Evolutionary conservation across 306 rosid species (phyloP), one percentile per base, ranked within the genome.

Genomic region (Mimosa pudica): DNA sequence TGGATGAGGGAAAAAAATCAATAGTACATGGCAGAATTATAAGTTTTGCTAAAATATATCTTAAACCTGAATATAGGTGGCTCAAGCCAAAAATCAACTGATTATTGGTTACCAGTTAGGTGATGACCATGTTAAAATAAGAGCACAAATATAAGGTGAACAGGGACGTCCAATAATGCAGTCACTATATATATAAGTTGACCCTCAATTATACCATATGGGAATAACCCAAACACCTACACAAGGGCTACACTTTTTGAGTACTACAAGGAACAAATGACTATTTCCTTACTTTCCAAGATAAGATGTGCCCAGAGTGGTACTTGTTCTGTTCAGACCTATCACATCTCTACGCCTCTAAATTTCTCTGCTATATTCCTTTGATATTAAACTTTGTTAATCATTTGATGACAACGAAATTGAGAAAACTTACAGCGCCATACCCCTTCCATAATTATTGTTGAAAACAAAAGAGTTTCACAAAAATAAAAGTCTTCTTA

Each of bases 1-100:
- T 96, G 98, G 60, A 82, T 24, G 67, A 71, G 45, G 87, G 84
- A 48, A 80, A 46, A 46, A 71, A 66, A 76, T 78, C 69, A 83
- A 49, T 44, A 45, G 42, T 30, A n/a, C 70, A 42, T 52, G 68
- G 11, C 47, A 76, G 78, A 57, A 82, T 20, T 48, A 66, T 12
- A 70, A 70, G 7, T 70, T 20, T 6, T 13, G 47, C 5, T 45
- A 46, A 46, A 69, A 44, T 79, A 79, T 74, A 65, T 46, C 52
- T 57, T n/a, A 75, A 52, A 67, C 65, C 12, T 57, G 33, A 57
- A 57, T 17, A 57, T 18, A n/a, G 24, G 10, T 17, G 17, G 20
- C 60, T 54, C 24, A 54, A 20, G 24, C 18, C 58, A 16, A 52
- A 52, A 52, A 5, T n/a, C 8, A 33, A 48, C 42, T 54, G 75